Evolutionary conservation across 1,284 basidiomycete genomes (phyloP), one percentile per base, ranked within the genome.

Genomic region (Cutaneotrichosporon sp.): DNA sequence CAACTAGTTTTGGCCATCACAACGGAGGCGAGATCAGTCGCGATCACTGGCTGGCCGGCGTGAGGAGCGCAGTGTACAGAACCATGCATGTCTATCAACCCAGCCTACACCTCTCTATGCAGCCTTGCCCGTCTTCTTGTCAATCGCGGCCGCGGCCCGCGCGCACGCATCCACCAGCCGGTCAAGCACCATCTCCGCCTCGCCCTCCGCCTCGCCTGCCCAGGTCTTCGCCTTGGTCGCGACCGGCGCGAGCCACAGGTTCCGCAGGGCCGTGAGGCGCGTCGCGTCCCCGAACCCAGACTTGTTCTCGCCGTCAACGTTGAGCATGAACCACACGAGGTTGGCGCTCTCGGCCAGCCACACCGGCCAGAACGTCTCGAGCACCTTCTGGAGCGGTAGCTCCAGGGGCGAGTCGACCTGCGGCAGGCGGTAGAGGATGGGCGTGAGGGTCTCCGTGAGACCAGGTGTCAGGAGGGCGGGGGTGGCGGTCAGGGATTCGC

Each of bases 261-360:
- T 52, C 10, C 47, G 47, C 25, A 58, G 49, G 14, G 36, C n/a
- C 25, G 56, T 52, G 25, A 58, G 49, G 9, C 25, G 33, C 11
- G 49, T 16, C 13, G 20, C 49, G 20, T 38, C 49, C 34, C 52
- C 24, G 47, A 65, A 45, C 1, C 66, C 66, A 2, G 57, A 52
- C 33, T 29, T 34, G 55, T 67, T 65, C 18, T 29, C 52, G 33
- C 10, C 38, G 55, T 67, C 66, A 4, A 55, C 55, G 25, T 47
- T 54, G 27, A 61, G 20, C 6, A 67, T 20, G 55, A 67, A 63
- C 59, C 62, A 65, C 43, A 63, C 29, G 4, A 65, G 51, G 52
- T 68, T 67, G 24, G 67, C 61, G 38, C 61, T 61, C 47, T 72
- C 72, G 4, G 69, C 71, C 50, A 71, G 69, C 72, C 72, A 72